These are phyloP conservation scores for Phalaenopsis aphrodite DNA, from an alignment of 106 monocot species.

Conservation along the genomic window DNA sequence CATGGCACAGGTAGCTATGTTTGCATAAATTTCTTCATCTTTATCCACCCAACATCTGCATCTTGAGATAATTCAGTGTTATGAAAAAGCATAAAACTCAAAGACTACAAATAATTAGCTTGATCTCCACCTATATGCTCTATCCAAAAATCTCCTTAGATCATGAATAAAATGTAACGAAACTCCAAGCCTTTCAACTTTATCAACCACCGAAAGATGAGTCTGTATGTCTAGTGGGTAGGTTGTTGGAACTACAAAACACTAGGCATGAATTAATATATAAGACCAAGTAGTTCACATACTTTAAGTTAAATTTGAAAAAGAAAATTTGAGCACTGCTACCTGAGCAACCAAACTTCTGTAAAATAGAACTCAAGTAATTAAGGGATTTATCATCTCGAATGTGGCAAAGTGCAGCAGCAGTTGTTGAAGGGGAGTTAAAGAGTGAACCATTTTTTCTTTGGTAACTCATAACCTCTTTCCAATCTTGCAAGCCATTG, in stretches of 20 bases:
- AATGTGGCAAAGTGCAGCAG: slow-evolving; percentile 39
- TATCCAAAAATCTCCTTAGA: slow-evolving; percentile 59
- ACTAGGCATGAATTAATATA: neutral
- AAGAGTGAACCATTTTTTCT: slow-evolving; percentile 82
- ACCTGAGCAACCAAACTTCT: slow-evolving; percentile 71
- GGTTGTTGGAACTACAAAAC: slow-evolving; percentile 51
- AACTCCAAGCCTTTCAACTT: slow-evolving; percentile 64
- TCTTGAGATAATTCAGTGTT: slow-evolving; percentile 20
- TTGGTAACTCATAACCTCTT: slow-evolving; percentile 61
- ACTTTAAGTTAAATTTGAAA: neutral
- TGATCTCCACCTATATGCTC: slow-evolving; percentile 47
- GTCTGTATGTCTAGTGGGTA: slow-evolving; percentile 53
- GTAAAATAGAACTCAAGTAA: slow-evolving; percentile 39
- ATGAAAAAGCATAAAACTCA: neutral
- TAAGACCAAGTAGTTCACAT: neutral
- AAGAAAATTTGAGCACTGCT: neutral
- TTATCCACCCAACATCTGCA: slow-evolving; percentile 65
- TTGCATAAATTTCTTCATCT: slow-evolving; percentile 63
- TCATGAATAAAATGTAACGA: slow-evolving; percentile 43
- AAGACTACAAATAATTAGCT: neutral
- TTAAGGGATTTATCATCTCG: slow-evolving; percentile 43
- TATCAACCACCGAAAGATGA: slow-evolving; percentile 50
- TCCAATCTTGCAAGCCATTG: slow-evolving; percentile 31
- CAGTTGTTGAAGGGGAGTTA: slow-evolving; percentile 81
- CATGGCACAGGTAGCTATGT: slow-evolving; percentile 51